Base-by-base conservation (phyloP, 2,329 filamentous ascomycete genomes). In the Geosmithia flava region DNA sequence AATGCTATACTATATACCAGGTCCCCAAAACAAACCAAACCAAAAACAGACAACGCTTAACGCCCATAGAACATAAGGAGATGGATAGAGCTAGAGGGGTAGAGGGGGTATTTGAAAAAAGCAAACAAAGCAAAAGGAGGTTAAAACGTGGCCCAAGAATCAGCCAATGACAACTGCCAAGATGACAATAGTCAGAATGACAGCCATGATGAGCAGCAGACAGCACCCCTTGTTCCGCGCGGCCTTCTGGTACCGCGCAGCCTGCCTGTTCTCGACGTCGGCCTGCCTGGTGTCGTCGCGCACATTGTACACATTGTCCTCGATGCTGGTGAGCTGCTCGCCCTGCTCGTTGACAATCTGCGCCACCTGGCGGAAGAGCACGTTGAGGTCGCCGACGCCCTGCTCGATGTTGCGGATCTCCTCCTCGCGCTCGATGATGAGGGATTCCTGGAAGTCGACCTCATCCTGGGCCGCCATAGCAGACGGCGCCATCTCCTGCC, bases 391-490 rank as follows among this genome's bases (percentile, higher is more conserved):
- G 48, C 86, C 86, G 7, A 98, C 93, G 48, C 87, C 89, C 65
- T 96, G 90, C 69, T 97, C 93, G 58, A 98, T 98, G 62, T 95
- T 94, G 52, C 90, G 83, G 55, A 98, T 98, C 70, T 98, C 93
- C 49, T 88, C 82, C 66, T 98, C 93, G 48, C 94, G 89, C 72
- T 98, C 91, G 52, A 94, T 83, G 60, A 98, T 98, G 50, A 98
- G 73, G 16, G 85, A 83, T 56, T 98, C 93, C 62, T 98, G 93
- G 69, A 96, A 98, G 62, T 98, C 91, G 42, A 98, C 93, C 61
- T 98, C 94, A 56, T 88, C 84, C 64, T 98, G 93, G 27, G 87
- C 78, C 1, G 90, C 93, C 8, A 97, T 75, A 13, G 85, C 72
- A 55, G 90, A 79, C 56, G 93, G 82, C 58, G 91, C 79, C 55